These are phyloP conservation scores for Pyropia haitanensis DNA, from an alignment of 23 red algal species.

Conservation along the genomic window DNA sequence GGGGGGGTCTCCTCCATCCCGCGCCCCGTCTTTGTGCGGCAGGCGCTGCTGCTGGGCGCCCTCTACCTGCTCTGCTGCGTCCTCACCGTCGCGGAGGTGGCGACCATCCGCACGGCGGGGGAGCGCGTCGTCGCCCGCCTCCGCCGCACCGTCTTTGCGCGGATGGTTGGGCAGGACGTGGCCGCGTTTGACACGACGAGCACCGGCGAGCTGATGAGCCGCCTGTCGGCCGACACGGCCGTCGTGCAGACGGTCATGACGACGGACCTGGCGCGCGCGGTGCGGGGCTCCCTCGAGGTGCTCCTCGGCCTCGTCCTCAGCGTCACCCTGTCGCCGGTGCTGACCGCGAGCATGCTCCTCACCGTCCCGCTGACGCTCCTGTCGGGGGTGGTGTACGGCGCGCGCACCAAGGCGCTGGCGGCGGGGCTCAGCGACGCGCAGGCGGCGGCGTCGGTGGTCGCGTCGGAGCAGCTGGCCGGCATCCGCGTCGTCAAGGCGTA, in stretches of 20 bases:
- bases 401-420: constrained; percentile 2
- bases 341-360: not conserved
- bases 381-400: constrained; percentile 1
- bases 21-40: not conserved
- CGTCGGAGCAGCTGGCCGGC: not conserved
- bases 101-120: not conserved
- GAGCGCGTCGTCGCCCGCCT: constrained; percentile 6
- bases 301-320: constrained; percentile 3
- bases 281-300: constrained; percentile 5
- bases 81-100: constrained; percentile 1
- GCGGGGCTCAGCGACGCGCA: constrained; percentile 2
- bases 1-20: not conserved
- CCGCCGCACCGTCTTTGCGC: constrained; percentile 11
- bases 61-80: constrained; percentile 3
- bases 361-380: constrained; percentile 8
- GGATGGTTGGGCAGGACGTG: constrained; percentile 7
- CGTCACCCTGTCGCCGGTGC: not conserved
- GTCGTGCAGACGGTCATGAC: constrained; percentile 1
- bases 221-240: not conserved
- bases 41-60: not conserved
- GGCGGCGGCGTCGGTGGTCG: not conserved
- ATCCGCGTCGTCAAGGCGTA: constrained; percentile 14
- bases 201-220: constrained; percentile 1
- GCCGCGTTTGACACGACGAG: not conserved
- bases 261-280: not conserved